Base-by-base conservation (phyloP, 495 filamentous ascomycete species). In the Podospora anserina region DNA sequence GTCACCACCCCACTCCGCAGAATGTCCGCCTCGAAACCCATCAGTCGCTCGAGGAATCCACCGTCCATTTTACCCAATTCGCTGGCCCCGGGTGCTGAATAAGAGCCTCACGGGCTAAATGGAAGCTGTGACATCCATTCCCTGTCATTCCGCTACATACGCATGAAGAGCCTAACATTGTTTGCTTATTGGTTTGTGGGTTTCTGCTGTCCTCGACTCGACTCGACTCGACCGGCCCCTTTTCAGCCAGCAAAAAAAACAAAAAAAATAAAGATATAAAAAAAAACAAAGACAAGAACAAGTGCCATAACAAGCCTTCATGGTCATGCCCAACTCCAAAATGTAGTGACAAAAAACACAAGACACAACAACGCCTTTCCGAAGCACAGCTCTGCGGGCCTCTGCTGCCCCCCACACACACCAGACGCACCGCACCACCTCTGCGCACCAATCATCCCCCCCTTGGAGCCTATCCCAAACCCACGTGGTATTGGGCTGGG, bases 291-390 rank as follows among this genome's bases (percentile, higher is more conserved):
- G 65, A 60, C 67, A 68, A 66, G 53, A 61, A 61, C 32, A 59
- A 64, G 62, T 71, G 66, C 66, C 68, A 74, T 71, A 54, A 67
- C 49, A 68, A 65, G 64, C 54, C 70, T 63, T 59, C 60, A 54
- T 68, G 60, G 72, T 69, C 59, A 73, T 75, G 71, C 67, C 68
- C 65, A 74, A 75, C 65, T 71, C 76, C 70, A 70, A 70, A 66
- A 73, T 69, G 23, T 19, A 58, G 66, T 65, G 67, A 70, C 67
- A 70, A 67, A 64, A 64, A 61, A 67, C 67, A 60, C 30, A 44
- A 53, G 61, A 68, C 55, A 58, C 7, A 58, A 58, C 7, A 58
- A 58, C 55, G 55, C 55, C 55, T 58, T 54, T 58, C 55, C 55
- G 55, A 58, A 58, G 55, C 55, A 26, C 55, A 58, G 55, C 55